Evolutionary conservation across 1,284 basidiomycete genomes (phyloP).

Genomic region (Wolfiporia cocos): DNA sequence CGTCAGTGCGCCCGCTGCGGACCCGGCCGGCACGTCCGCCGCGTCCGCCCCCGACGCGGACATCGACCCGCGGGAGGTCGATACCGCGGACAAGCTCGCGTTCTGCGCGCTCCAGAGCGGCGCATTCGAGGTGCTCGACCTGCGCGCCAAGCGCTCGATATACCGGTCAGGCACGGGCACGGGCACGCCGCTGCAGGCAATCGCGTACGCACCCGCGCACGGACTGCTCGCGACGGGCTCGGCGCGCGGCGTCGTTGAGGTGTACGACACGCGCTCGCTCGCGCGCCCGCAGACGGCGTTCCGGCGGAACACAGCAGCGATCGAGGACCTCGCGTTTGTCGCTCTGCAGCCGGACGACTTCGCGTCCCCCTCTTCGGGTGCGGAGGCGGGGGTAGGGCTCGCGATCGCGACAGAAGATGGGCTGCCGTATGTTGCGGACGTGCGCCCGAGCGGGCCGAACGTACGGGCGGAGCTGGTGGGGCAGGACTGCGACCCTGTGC

Average conservation of each 20-base stretch:
- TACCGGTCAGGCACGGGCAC: conserved; percentile 28
- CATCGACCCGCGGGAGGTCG: conserved; percentile 39
- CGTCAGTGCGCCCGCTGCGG: conserved; percentile 1
- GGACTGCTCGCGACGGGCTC: conserved; percentile 58
- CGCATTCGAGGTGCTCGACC: conserved; percentile 50
- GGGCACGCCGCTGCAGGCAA: conserved; percentile 38
- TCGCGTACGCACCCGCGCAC: conserved; percentile 37
- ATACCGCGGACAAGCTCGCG: conserved; percentile 40
- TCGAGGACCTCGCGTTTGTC: conserved; percentile 49
- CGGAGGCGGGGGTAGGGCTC: conserved; percentile 26
- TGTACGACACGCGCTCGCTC: conserved; percentile 50
- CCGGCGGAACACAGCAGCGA: conserved; percentile 45
- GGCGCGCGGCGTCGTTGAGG: conserved; percentile 47
- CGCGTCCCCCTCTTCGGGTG: not conserved
- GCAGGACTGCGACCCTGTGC: conserved; percentile 44
- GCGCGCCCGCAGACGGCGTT: conserved; percentile 37
- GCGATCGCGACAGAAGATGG: conserved; percentile 52
- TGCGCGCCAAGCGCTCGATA: conserved; percentile 41
- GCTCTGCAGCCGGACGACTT: conserved; percentile 8
- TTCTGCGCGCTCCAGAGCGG: conserved; percentile 57
- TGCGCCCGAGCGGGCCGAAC: conserved; percentile 31
- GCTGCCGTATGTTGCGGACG: conserved; percentile 43
- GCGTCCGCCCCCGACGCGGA: not conserved
- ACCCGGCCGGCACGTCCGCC: conserved; percentile 1
- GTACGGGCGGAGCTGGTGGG: conserved; percentile 42